A percentile compares a stretch with the other conserved stretches of the same genome.
Evolutionary conservation across 140 eudicot species (phyloP).

Genomic region (Bidens hawaiensis): DNA sequence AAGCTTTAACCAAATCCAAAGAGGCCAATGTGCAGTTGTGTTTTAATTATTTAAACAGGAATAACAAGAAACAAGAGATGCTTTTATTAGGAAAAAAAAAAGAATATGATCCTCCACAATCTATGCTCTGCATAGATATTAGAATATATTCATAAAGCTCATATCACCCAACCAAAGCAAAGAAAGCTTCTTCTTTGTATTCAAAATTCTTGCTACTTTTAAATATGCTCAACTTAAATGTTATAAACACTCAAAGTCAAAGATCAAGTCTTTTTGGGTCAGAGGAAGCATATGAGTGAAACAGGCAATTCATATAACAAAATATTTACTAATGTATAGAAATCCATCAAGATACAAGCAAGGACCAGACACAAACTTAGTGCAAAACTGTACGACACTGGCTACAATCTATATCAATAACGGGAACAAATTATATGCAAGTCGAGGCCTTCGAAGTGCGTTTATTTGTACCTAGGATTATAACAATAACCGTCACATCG

Average conservation of each 20-base stretch:
- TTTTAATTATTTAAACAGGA: background rate
- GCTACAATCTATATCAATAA: slow-evolving; percentile 9
- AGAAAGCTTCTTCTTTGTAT: slow-evolving; percentile 2
- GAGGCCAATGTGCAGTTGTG: no score
- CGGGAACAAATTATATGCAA: slow-evolving; percentile 37
- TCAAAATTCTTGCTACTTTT: slow-evolving; percentile 16
- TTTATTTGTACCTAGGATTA: slow-evolving; percentile 67
- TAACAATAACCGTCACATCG: slow-evolving; percentile 87
- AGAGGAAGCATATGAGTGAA: slow-evolving; percentile 4
- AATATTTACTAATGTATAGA: slow-evolving; percentile 18
- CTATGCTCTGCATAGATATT: slow-evolving; percentile 25
- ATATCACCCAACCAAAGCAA: slow-evolving; percentile 17
- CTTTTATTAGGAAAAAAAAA: slow-evolving; percentile 5
- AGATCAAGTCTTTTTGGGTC: slow-evolving; percentile 2
- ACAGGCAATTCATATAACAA: background rate
- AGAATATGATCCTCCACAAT: slow-evolving; percentile 31
- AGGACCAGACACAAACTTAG: slow-evolving; percentile 17
- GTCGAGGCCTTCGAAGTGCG: slow-evolving; percentile 94
- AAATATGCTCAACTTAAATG: slow-evolving; percentile 12
- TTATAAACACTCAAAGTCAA: slow-evolving; percentile 5
- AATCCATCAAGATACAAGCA: slow-evolving; percentile 10
- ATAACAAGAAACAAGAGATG: slow-evolving; percentile 3
- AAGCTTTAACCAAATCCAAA: no score
- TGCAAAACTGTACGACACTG: slow-evolving; percentile 33
- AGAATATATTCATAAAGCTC: slow-evolving; percentile 34